Conservation (phyloP, 441 rosid genomes). For the Adansonia gregorii region DNA sequence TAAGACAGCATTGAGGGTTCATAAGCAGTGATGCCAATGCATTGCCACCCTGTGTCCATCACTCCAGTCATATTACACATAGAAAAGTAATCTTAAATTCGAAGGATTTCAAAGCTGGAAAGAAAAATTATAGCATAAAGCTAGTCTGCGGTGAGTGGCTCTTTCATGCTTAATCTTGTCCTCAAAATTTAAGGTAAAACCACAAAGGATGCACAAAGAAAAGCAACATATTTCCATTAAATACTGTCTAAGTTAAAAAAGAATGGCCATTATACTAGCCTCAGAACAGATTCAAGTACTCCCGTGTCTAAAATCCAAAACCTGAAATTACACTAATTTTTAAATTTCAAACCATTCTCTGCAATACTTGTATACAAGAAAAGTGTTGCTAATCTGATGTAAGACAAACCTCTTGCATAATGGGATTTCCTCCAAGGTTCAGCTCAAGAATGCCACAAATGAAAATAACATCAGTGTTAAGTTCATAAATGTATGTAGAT, state of each 20-base stretch:
- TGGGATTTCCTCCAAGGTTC: slow-evolving; percentile 76
- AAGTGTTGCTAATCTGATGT: slow-evolving; percentile 15
- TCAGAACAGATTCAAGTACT: background rate
- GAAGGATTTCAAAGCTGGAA: slow-evolving; percentile 2
- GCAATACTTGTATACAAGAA: background rate
- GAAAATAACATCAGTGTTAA: slow-evolving; percentile 41
- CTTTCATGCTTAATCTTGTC: background rate
- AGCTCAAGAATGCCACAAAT: slow-evolving; percentile 64
- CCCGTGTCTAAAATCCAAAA: background rate
- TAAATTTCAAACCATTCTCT: background rate
- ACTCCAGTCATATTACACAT: slow-evolving; percentile 23
- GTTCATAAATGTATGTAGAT: slow-evolving; percentile 48
- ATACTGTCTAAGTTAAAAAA: background rate
- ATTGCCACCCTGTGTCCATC: slow-evolving; percentile 61
- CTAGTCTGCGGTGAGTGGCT: background rate
- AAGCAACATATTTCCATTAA: background rate
- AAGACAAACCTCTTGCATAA: slow-evolving; percentile 68
- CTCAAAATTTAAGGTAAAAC: background rate
- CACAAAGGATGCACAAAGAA: background rate
- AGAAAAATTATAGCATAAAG: background rate
- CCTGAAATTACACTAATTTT: background rate
- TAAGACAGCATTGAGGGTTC: slow-evolving; percentile 64
- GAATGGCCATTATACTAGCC: background rate
- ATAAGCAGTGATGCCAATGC: slow-evolving; percentile 62
- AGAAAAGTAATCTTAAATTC: slow-evolving; percentile 4